Percentiles rank a stretch among this genome's conserved stretches.
Evolutionary conservation across 805 yeast species (phyloP).

Genomic region (Candida multigemmis): DNA sequence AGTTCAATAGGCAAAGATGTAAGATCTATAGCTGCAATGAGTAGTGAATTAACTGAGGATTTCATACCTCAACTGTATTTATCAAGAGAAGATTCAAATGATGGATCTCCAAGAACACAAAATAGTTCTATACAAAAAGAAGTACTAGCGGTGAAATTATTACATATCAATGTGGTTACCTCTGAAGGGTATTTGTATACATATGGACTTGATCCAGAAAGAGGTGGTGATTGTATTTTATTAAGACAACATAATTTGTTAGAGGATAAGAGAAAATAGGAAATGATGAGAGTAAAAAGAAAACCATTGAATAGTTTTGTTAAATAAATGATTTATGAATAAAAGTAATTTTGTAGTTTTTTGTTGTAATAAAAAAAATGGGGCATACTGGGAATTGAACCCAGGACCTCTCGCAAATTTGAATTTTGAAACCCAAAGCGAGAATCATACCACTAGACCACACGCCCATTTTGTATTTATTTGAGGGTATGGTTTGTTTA

Average conservation of each 20-base stretch:
- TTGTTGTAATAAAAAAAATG: no score
- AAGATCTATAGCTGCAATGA: constrained; percentile 38
- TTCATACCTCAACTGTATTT: constrained; percentile 20
- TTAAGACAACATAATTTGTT: constrained; percentile 59
- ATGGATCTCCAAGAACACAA: constrained; percentile 4
- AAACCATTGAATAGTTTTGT: no score
- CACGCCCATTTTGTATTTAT: no score
- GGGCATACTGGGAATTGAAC: no score
- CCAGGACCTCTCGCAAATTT: no score
- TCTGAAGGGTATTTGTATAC: constrained; percentile 74
- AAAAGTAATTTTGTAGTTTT: no score
- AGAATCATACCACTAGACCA: constrained; percentile 31
- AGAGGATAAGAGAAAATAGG: no score
- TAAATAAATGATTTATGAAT: no score
- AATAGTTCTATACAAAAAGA: constrained; percentile 11
- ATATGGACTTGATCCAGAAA: constrained; percentile 72
- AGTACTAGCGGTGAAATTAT: constrained; percentile 16
- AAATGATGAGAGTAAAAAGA: no score
- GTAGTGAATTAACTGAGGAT: constrained; percentile 20
- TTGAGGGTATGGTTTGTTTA: no score
- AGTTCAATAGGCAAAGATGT: constrained; percentile 29
- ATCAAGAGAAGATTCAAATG: constrained; percentile 5
- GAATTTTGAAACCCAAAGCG: constrained; percentile 28
- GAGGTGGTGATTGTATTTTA: constrained; percentile 89
- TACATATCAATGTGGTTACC: constrained; percentile 64